Base-by-base conservation (phyloP, 1,284 basidiomycete genomes). In the Anthracocystis panici-leucophaei region DNA sequence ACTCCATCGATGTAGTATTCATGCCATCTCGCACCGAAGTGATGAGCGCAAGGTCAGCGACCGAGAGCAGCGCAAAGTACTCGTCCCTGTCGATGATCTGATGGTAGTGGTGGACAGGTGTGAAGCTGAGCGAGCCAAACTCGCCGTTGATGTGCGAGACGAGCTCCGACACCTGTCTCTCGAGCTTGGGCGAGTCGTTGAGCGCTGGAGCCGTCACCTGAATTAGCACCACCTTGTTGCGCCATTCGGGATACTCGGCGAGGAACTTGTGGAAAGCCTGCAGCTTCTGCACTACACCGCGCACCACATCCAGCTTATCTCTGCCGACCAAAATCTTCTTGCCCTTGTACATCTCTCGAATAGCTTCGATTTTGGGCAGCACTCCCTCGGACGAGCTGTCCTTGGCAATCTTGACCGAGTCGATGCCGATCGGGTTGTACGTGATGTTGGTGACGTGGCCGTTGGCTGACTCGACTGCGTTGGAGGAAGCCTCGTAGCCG, bases 291-390 rank as follows among this genome's bases (percentile, higher is more conserved):
- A 97, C 88, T 27, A 99, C 94, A 60, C 96, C 96, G 87, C 97
- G 97, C 78, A 97, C 95, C 16, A 95, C 93, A 82, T 99, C 97
- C 44, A 99, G 90, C 88, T 99, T 99, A 87, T 99, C 96, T n/a
- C 97, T 89, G 14, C 95, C 96, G 31, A 99, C 92, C 66, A 99
- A 95, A 82, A 99, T 97, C 89, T 98, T 98, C 89, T 97, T 98
- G 79, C 93, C 94, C 80, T 93, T 91, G 87, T 99, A 99, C 50
- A 98, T 87, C 38, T 91, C 88, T 41, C 91, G 89, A 1, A 99
- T 89, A 0, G 93, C 92, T 65, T 93, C 91, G 38, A 96, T 88
- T 87, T 97, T 98, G 25, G 95, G 95, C 70, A 90, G 87, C 62
- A 99, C 92, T 6, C 93, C 94, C 0, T 93, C 91, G 3, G 91